Percentiles rank a stretch among this genome's conserved stretches.
Conservation (phyloP, 306 rosid genomes). For the Acacia crassicarpa region DNA sequence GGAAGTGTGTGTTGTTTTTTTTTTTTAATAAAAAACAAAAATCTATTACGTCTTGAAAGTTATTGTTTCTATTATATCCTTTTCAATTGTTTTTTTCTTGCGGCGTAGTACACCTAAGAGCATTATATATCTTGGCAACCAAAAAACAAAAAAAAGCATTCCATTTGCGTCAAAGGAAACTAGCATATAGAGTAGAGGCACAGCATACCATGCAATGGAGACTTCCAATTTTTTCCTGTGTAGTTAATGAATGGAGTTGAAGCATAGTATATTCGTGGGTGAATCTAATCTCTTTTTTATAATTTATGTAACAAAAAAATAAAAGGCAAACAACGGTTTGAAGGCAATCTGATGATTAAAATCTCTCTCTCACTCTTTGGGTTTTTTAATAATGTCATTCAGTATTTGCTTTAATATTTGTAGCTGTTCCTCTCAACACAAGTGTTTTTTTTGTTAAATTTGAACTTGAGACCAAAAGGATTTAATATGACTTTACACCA, state of each 20-base stretch:
- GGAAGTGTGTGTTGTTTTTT: neutral
- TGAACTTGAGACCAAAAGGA: too few species aligned
- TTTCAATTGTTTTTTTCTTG: neutral
- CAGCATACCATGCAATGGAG: too few species aligned
- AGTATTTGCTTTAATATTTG: accelerated
- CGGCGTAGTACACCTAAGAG: neutral
- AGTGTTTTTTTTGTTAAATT: accelerated
- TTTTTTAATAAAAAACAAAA: too few species aligned
- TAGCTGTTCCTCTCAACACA: accelerated
- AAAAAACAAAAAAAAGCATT: too few species aligned
- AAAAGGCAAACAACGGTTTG: too few species aligned
- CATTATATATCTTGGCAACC: neutral
- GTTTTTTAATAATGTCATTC: too few species aligned
- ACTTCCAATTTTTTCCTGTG: neutral
- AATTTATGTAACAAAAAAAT: too few species aligned
- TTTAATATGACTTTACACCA: too few species aligned
- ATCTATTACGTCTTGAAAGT: neutral
- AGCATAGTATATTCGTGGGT: too few species aligned
- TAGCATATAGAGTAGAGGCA: neutral
- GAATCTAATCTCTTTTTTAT: too few species aligned
- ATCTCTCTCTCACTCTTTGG: too few species aligned
- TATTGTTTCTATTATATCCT: neutral
- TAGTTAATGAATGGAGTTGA: neutral
- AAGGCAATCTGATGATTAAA: too few species aligned
- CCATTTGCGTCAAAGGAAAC: neutral